Conservation (phyloP, 768 basidiomycete species). For the Leccinum imitatum region DNA sequence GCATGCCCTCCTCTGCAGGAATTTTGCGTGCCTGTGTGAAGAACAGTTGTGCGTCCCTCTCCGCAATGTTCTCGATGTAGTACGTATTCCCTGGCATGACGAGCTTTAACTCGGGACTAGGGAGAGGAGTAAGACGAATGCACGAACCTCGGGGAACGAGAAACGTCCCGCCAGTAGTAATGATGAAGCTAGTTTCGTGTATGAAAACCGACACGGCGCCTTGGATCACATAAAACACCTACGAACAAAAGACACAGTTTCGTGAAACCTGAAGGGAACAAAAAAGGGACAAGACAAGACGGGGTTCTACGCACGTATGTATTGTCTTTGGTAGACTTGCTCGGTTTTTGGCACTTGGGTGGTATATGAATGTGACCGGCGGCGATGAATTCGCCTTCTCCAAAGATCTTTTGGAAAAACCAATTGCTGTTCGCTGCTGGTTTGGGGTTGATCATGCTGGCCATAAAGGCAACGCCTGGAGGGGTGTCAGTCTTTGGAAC, state of each 20-base stretch:
- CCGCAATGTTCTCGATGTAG: constrained; percentile 82
- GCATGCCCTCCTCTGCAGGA: constrained; percentile 30
- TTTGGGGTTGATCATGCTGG: constrained; percentile 61
- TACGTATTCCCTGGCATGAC: constrained; percentile 75
- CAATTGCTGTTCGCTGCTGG: constrained; percentile 65
- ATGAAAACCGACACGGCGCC: constrained; percentile 88
- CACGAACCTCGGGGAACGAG: constrained; percentile 82
- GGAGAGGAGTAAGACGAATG: background rate
- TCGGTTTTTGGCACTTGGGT: constrained; percentile 75
- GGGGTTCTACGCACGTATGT: constrained; percentile 66
- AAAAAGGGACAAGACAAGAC: background rate
- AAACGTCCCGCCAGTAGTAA: constrained; percentile 84
- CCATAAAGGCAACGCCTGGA: constrained; percentile 78
- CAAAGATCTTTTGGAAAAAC: constrained; percentile 89
- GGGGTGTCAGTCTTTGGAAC: constrained; percentile 2
- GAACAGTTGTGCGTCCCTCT: constrained; percentile 80
- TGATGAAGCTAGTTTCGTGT: constrained; percentile 73
- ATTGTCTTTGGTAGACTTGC: constrained; percentile 90
- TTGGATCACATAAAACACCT: constrained; percentile 82
- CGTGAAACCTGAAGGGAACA: background rate
- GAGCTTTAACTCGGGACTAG: background rate
- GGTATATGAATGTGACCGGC: constrained; percentile 87
- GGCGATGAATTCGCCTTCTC: constrained; percentile 88
- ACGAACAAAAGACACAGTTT: constrained; percentile 1
- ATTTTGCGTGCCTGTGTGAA: constrained; percentile 84